A percentile compares a stretch with the other conserved stretches of the same genome.
Evolutionary conservation across 2,329 filamentous ascomycete species (phyloP).

Genomic region (Ceratocystis cubensis): DNA sequence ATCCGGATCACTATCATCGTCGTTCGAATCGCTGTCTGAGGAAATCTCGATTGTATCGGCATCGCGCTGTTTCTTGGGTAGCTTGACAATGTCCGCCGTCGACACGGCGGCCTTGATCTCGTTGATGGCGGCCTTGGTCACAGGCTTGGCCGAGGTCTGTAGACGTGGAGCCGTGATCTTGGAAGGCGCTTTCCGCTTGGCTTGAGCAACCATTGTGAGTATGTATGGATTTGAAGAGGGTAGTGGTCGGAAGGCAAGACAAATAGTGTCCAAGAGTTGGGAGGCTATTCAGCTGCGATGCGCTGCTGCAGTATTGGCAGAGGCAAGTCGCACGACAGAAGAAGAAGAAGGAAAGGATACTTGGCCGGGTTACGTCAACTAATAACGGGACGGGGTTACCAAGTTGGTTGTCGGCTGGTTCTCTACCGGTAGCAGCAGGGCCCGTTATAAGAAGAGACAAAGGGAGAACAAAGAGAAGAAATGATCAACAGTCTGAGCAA

Average conservation of each 20-base stretch:
- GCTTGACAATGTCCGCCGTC: conserved; percentile 30
- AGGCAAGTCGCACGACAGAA: background rate
- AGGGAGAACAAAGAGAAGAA: background rate
- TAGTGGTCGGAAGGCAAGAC: background rate
- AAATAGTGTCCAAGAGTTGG: background rate
- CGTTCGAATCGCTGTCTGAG: conserved; percentile 40
- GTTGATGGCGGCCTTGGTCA: conserved; percentile 41
- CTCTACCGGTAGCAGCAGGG: background rate
- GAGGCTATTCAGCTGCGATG: background rate
- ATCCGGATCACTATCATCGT: conserved; percentile 35
- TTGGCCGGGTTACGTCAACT: background rate
- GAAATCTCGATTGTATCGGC: conserved; percentile 44
- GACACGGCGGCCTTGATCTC: conserved; percentile 46
- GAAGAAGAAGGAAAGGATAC: background rate
- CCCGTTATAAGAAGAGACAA: background rate
- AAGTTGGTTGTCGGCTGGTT: background rate
- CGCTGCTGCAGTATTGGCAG: background rate
- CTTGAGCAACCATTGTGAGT: conserved; percentile 24
- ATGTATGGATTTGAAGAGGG: background rate
- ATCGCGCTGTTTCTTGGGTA: conserved; percentile 26
- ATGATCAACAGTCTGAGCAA: background rate
- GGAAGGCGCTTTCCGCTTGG: conserved; percentile 47
- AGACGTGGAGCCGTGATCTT: conserved; percentile 45
- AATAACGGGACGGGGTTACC: background rate
- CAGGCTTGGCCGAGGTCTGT: conserved; percentile 40